Evolutionary conservation across 2,329 filamentous ascomycete genomes (phyloP), one percentile per base, ranked within the genome.

Genomic region (Penicillium freii): DNA sequence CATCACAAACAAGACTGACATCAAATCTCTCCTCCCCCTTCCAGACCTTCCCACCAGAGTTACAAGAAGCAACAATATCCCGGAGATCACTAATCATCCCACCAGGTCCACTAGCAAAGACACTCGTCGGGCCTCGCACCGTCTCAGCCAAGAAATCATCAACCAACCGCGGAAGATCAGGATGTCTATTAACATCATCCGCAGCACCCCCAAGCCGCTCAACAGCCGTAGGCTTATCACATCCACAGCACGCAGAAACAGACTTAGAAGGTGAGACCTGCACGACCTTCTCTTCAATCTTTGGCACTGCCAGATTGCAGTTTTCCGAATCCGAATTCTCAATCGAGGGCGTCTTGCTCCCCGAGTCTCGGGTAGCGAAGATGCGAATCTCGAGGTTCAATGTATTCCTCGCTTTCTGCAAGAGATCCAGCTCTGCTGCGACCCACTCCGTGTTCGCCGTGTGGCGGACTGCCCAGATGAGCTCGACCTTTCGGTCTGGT

Each of bases 381-480:
- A 88, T 77, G 17, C 78, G 78, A 42, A 89, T 76, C 11, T 75
- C 76, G 49, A 88, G 62, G 25, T 73, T 74, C 5, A 77, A 70
- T 0, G 64, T 61, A 2, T 70, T 66, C 4, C 75, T 75, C 1
- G 75, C 71, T 8, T 74, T 73, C 5, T 73, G 73, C 10, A 88
- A 72, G 7, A 77, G 61, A 2, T 79, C 75, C 11, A 89, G 72
- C 68, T 90, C 87, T 6, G 75, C 66, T 27, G 74, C 71, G 10
- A 89, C 75, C 86, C 87, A 90, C 21, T 78, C 74, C 17, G 84
- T 70, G 59, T 89, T 83, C 7, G 71, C 68, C 7, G 74, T 74
- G 40, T 81, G 80, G 15, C 85, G 79, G 38, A 89, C 77, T 1
- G 83, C 81, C 87, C 87, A 90, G 55, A 88, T 75, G n/a, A 90